Base-by-base conservation (phyloP, 495 filamentous ascomycete genomes). In the Entonaema liquescens region DNA sequence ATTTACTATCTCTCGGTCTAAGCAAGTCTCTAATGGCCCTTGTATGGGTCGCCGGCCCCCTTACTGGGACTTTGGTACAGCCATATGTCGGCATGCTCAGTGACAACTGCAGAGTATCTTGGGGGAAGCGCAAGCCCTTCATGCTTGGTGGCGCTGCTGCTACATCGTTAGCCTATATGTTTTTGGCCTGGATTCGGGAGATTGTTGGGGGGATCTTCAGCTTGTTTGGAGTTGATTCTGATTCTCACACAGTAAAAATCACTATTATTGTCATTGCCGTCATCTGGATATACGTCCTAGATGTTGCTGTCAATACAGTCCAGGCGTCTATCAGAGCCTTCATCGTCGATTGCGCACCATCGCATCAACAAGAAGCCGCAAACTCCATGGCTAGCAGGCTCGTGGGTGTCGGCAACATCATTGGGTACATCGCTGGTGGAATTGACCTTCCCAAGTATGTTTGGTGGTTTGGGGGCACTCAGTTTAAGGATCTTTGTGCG, bases 231-330 rank as follows among this genome's bases (percentile, higher is more conserved):
- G 91, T 85, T 2, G 86, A 89, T 65, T 79, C 79, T 33, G 80
- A 87, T 5, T 92, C 92, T 3, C 64, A 81, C 7, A 86, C 85
- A 5, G 88, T 90, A 19, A 87, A 88, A 70, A 82, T 81, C 15
- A 79, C 84, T 13, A 83, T 89, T 40, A 92, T 94, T 62, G 79
- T 91, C 19, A 80, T 89, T 29, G 94, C 94, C 5, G 92, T 94
- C n/a, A 75, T 92, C 26, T 88, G 90, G 76, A 90, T 97, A 67
- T 97, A 93, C 79, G 83, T 93, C 28, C 84, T 97, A 31, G 93
- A 97, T 78, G 94, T 97, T 78, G 85, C 94, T 36, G 94, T 97
- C 79, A 97, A 97, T 77, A 93, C 92, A 92, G 92, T 97, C 26
- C 93, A 97, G 85, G 93, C 93, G 33, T 92, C 87, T 0, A 91